Evolutionary conservation across 345 rosid genomes (phyloP).

Genomic region (Sonneratia alba): DNA sequence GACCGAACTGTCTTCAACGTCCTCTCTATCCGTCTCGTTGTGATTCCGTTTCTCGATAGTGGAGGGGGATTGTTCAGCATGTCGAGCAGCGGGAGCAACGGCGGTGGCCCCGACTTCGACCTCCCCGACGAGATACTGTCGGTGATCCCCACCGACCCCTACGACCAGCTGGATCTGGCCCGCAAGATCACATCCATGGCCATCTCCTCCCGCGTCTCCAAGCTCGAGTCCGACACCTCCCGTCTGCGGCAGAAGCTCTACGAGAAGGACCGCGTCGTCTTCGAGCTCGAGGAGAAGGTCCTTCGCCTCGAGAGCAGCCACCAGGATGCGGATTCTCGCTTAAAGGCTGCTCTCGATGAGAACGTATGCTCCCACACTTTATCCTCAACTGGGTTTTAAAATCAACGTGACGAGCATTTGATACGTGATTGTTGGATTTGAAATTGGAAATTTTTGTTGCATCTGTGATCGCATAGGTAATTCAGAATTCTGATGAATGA

Average conservation of each 20-base stretch:
- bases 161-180: slow-evolving; percentile 91
- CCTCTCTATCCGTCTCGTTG: background rate
- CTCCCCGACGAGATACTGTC: slow-evolving; percentile 67
- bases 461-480: too few relatives aligned
- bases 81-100: slow-evolving; percentile 16
- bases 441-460: background rate
- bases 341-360: slow-evolving; percentile 49
- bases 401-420: background rate
- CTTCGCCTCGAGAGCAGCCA: slow-evolving; percentile 36
- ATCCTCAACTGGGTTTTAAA: background rate
- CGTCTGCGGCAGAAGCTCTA: slow-evolving; percentile 35
- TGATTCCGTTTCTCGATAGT: background rate
- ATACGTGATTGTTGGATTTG: background rate
- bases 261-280: slow-evolving; percentile 58
- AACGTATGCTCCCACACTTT: slow-evolving; percentile 32
- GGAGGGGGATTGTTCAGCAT: slow-evolving; percentile 14
- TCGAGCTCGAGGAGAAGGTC: slow-evolving; percentile 48
- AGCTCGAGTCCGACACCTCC: slow-evolving; percentile 56
- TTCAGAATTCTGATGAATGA: too few relatives aligned
- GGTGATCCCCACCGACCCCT: slow-evolving; percentile 83
- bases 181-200: slow-evolving; percentile 97
- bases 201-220: slow-evolving; percentile 81
- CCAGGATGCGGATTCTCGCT: slow-evolving; percentile 48
- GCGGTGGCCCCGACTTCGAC: slow-evolving; percentile 35
- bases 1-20: background rate